Conservation (phyloP, 164 flowering plant species). For the Magnolia officinalis region DNA sequence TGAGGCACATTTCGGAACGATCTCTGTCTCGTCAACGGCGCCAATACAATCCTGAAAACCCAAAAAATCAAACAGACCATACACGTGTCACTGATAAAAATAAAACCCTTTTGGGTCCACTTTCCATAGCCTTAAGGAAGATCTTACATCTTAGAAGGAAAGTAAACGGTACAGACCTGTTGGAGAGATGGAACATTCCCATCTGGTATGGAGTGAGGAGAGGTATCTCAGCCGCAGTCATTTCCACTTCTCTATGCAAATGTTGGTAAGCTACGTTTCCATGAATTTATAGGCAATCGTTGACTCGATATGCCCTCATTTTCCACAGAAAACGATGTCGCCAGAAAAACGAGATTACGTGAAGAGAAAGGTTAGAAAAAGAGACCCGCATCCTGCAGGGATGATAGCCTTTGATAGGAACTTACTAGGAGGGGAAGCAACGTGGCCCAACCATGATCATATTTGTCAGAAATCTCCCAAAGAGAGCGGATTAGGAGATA, state of each 20-base stretch:
- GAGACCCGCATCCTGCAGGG: too few relatives aligned
- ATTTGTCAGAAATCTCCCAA: too few relatives aligned
- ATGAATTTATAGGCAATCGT: too few relatives aligned
- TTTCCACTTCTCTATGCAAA: too few relatives aligned
- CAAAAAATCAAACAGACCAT: neutral
- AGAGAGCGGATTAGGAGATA: too few relatives aligned
- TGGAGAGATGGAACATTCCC: constrained; percentile 1
- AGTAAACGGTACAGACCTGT: neutral
- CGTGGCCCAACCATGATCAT: too few relatives aligned
- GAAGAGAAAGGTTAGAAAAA: too few relatives aligned
- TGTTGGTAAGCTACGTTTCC: too few relatives aligned
- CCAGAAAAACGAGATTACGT: neutral
- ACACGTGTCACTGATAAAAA: neutral
- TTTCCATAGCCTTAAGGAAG: too few relatives aligned
- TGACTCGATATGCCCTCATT: neutral
- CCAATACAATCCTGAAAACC: constrained; percentile 17
- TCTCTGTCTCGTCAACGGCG: constrained; percentile 21
- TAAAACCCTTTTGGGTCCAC: neutral
- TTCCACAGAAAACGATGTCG: neutral
- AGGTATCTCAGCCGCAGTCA: neutral
- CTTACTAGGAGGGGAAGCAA: too few relatives aligned
- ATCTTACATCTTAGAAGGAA: too few relatives aligned
- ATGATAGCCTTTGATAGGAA: too few relatives aligned
- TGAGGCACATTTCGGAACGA: constrained; percentile 18
- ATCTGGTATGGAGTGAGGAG: neutral